Base-by-base conservation (phyloP, 495 filamentous ascomycete genomes). In the Podospora comata region DNA sequence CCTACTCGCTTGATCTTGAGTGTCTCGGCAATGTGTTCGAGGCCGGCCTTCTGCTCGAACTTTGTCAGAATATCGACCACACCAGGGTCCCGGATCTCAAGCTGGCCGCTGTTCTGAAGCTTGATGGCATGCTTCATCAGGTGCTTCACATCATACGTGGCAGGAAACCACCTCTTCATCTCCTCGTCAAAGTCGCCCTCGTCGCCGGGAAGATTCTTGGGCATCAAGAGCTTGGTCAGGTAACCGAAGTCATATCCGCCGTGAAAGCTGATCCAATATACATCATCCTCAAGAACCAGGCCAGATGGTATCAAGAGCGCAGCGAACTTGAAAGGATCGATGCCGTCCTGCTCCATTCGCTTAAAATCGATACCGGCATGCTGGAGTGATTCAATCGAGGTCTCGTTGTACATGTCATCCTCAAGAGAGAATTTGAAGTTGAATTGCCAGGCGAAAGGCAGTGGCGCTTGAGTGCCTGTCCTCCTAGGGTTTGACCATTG, bases 241-340 rank as follows among this genome's bases (percentile, higher is more conserved):
- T 98, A 97, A 53, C 92, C 95, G 80, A 99, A 97, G 80, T 99
- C 95, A 81, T 99, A 99, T 60, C 95, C 95, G n/a, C 92, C 94
- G 78, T 99, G 95, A 80, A 98, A 98, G 20, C 92, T 96, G 39
- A 99, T 90, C 95, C 95, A 99, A 74, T 90, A 87, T 18, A 97
- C 91, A 62, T 97, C 88, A 48, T 94, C 90, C 62, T 90, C 83
- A 72, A 95, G 88, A n/a, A 95, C 92, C 34, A 99, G 82, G 9
- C 95, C 95, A 16, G 95, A 98, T 66, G 89, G 92, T 63, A 96
- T 94, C 62, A 99, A 83, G 19, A 96, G 84, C 16, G 94, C 85
- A 5, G 92, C 95, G 74, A 99, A 98, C 65, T 92, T 88, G 30
- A 86, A 84, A 0, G 92, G 92, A 68, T 96, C 92, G 71, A 99